Evolutionary conservation across 495 filamentous ascomycete species (phyloP), one percentile per base, ranked within the genome.

Genomic region (Patellaria atrata): DNA sequence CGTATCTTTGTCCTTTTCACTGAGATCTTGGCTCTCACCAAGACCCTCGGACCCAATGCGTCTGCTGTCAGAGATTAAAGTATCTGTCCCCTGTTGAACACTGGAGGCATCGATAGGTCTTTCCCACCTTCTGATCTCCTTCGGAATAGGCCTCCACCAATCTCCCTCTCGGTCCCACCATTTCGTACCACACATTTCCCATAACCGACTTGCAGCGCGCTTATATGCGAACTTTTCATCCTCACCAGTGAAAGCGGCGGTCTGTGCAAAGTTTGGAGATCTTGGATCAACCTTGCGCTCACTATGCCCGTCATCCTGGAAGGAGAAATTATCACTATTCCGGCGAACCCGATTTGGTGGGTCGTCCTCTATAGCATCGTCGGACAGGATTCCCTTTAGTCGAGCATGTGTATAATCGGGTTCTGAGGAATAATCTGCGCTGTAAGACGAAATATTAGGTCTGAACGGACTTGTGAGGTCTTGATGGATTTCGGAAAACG

Each of bases 201-300:
- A 82, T 9, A 82, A 43, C 27, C 78, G 56, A 37, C 71, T 76
- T 28, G 62, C 55, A 5, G 75, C 78, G 3, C 79, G 59, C 48
- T 76, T 74, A 38, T 75, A 79, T 0, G 78, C 77, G 45, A 83
- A 84, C 9, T 60, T 59, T 51, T 81, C 77, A 50, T 81, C 78
- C 48, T 79, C 73, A 12, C 78, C 79, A 0, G 71, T 80, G 43
- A 81, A 77, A 0, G 61, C 63, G 20, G 57, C 52, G 0, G 68
- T 64, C 23, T 67, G 60, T 22, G 56, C 59, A 40, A 81, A 82
- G 44, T 75, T 61, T 6, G 55, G 46, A 6, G 17, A 22, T 24
- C 38, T 35, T 8, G 16, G 7, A 22, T 49, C 41, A 9, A 34
- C n/a, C 6, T 10, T n/a, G 8, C 16, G 8, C 7, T 8, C 16